These are phyloP conservation scores for Solanum ahanhuiri DNA, from an alignment of 257 asterid species.

Conservation along the genomic window DNA sequence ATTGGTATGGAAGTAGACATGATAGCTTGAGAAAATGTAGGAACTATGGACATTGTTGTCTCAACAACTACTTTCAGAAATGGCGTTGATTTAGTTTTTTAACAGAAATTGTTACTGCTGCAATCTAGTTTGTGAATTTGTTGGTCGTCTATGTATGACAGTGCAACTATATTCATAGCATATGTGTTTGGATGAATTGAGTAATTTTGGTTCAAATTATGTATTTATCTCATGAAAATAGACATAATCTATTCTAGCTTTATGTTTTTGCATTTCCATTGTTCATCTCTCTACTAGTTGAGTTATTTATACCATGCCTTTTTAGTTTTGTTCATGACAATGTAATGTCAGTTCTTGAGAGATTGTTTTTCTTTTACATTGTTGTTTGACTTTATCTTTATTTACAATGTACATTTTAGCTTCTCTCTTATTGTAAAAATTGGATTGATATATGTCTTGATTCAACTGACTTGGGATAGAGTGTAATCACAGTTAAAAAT, in stretches of 20 bases:
- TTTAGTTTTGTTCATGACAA: not conserved
- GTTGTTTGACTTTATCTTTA: not conserved
- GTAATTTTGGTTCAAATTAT: too few species aligned
- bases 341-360: not conserved
- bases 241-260: not conserved
- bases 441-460: not conserved
- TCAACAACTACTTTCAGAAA: not conserved
- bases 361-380: not conserved
- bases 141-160: not conserved
- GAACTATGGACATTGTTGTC: constrained; percentile 20
- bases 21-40: constrained; percentile 33
- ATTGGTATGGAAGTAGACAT: constrained; percentile 43
- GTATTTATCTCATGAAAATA: too few species aligned
- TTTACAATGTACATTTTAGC: not conserved
- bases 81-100: not conserved
- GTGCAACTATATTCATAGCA: not conserved
- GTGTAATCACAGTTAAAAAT: not conserved
- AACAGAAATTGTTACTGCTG: not conserved
- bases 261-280: not conserved
- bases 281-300: not conserved
- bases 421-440: not conserved
- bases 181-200: not conserved
- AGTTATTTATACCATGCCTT: not conserved
- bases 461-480: not conserved
- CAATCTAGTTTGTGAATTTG: not conserved